Conservation (phyloP, 441 rosid genomes). For the Pelargonium fulgidum region DNA sequence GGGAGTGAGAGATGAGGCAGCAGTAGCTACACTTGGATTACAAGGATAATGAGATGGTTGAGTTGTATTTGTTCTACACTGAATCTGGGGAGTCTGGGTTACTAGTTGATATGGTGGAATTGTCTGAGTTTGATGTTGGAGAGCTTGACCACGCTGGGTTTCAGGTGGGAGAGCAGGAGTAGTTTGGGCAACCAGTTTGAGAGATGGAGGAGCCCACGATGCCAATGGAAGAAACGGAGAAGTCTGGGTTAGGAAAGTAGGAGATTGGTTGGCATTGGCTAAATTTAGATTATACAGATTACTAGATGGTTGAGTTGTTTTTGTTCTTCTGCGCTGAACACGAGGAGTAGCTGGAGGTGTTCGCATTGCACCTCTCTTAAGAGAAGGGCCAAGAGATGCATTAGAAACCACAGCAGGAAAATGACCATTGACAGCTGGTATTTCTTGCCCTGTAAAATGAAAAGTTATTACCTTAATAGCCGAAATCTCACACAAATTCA, state of each 20-base stretch:
- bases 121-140: background rate
- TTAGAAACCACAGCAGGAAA: background rate
- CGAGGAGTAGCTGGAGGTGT: background rate
- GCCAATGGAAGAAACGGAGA: background rate
- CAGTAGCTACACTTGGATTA: background rate
- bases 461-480: background rate
- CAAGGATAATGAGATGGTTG: background rate
- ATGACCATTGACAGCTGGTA: background rate
- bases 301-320: conserved; percentile 1
- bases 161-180: background rate
- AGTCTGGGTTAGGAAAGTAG: background rate
- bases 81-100: background rate
- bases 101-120: background rate
- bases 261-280: background rate
- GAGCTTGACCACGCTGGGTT: background rate
- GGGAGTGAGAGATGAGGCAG: background rate
- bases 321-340: background rate
- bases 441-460: background rate
- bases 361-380: conserved; percentile 1
- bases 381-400: background rate
- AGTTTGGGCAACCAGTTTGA: background rate
- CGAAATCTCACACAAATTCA: background rate
- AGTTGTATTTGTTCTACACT: background rate
- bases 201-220: background rate
- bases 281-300: background rate